Percentiles rank a stretch among this genome's conserved stretches.
Conservation (phyloP, 257 asterid species). For the Lithospermum erythrorhizon region DNA sequence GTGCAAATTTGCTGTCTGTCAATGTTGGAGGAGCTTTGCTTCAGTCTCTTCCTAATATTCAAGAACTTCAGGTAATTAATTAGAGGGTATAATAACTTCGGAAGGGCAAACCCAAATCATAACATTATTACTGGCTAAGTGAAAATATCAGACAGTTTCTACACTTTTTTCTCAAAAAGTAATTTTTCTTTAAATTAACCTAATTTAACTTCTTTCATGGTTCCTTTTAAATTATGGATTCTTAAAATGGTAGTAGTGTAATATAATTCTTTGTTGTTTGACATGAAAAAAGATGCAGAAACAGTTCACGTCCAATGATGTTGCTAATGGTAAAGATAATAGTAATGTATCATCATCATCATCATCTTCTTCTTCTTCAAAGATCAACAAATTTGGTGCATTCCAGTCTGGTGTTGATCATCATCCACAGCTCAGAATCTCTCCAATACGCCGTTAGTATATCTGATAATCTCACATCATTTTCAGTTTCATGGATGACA, state of each 20-base stretch:
- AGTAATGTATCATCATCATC: conserved; percentile 12
- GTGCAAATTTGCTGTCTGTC: conserved; percentile 73
- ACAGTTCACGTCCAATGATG: conserved; percentile 21
- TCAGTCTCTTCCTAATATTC: conserved; percentile 62
- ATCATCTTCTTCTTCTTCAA: conserved; percentile 34
- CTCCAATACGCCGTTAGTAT: conserved; percentile 87
- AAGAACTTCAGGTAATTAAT: conserved; percentile 59
- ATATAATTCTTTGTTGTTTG: not conserved
- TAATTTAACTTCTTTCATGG: too few relatives aligned
- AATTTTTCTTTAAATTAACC: too few relatives aligned
- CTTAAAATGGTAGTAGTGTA: not conserved
- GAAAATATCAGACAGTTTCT: too few relatives aligned
- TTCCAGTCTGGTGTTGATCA: conserved; percentile 25
- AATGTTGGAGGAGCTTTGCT: conserved; percentile 51
- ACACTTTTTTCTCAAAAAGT: too few relatives aligned
- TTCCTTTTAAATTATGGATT: not conserved
- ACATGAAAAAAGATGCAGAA: conserved; percentile 37
- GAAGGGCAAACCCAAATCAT: too few relatives aligned
- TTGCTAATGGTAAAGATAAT: conserved; percentile 20
- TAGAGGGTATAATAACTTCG: not conserved
- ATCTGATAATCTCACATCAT: too few relatives aligned
- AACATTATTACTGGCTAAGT: too few relatives aligned
- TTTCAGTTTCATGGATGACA: not conserved
- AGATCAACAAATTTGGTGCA: conserved; percentile 30
- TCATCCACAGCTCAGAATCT: conserved; percentile 38